These are phyloP conservation scores for Vitis hybrid DNA, from an alignment of 177 flowering plant species.

Conservation along the genomic window DNA sequence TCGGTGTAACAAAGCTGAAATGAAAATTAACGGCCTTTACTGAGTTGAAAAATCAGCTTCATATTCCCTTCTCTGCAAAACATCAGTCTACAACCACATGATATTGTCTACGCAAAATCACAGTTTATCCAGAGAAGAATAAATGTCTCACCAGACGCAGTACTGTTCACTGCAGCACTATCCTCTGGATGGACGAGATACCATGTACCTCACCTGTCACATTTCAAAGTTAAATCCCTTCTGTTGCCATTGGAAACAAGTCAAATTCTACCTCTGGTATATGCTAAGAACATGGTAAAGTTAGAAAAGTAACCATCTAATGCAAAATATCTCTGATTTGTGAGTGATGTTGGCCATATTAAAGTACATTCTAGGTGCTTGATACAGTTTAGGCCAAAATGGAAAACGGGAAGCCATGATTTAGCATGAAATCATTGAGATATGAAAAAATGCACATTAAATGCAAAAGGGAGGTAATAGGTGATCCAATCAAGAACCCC, in stretches of 20 bases:
- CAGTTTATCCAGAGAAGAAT: not conserved
- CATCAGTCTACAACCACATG: not conserved
- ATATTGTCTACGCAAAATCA: not conserved
- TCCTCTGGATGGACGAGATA: not conserved
- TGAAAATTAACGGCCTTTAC: too few relatives aligned
- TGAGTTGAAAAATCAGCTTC: too few relatives aligned
- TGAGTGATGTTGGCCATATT: too few relatives aligned
- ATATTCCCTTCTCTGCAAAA: not conserved
- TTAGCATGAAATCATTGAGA: not conserved
- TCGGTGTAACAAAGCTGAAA: too few relatives aligned
- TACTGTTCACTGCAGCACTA: not conserved
- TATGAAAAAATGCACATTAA: slow-evolving; percentile 6
- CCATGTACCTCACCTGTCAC: not conserved
- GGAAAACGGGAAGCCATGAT: not conserved
- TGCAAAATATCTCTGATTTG: too few relatives aligned
- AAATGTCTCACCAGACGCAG: not conserved
- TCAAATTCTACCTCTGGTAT: not conserved
- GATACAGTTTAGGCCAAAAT: too few relatives aligned
- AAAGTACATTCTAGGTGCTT: too few relatives aligned
- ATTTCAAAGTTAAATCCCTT: not conserved
- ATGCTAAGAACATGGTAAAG: not conserved
- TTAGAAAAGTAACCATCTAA: too few relatives aligned
- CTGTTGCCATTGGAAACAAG: not conserved
- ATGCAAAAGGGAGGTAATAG: slow-evolving; percentile 21
- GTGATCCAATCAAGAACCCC: slow-evolving; percentile 28